Percentiles rank a stretch among this genome's conserved stretches.
phyloP scores from a whole-genome alignment of 2,329 filamentous ascomycete species.

The Clonostachys rosea region DNA sequence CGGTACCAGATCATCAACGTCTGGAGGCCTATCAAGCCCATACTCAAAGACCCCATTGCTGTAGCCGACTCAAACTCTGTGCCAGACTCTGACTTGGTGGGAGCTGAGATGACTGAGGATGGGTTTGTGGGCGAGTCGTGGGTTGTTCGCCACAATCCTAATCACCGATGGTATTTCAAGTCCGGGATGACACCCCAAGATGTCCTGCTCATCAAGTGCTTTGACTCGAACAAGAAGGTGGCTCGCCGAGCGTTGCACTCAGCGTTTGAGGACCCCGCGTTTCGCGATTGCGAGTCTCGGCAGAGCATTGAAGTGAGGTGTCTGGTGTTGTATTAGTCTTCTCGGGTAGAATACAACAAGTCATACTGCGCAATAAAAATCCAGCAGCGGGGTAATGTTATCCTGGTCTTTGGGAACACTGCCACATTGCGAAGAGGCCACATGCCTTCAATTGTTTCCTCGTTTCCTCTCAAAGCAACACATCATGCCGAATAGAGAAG shows the following conservation, averaged over 20 bases:
- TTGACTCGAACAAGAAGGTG: slow-evolving; percentile 52
- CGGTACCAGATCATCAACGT: slow-evolving; percentile 52
- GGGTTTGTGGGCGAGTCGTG: slow-evolving; percentile 45
- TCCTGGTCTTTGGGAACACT: no score
- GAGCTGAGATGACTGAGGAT: slow-evolving; percentile 44
- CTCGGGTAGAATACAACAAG: no score
- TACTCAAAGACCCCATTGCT: slow-evolving; percentile 48
- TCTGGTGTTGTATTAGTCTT: slow-evolving; percentile 57
- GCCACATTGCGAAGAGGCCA: no score
- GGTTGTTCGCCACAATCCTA: slow-evolving; percentile 28
- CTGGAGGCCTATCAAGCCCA: slow-evolving; percentile 44
- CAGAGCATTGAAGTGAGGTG: slow-evolving; percentile 64
- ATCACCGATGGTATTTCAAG: slow-evolving; percentile 49
- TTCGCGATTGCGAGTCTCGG: slow-evolving; percentile 37
- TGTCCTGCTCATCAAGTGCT: slow-evolving; percentile 57
- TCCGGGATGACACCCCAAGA: slow-evolving; percentile 44
- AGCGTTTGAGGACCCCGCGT: slow-evolving; percentile 42
- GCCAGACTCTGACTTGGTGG: slow-evolving; percentile 42
- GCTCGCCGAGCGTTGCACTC: slow-evolving; percentile 49
- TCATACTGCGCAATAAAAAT: no score
- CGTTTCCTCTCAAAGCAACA: no score
- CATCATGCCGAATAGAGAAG: no score
- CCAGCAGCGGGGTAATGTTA: no score
- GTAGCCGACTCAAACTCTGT: slow-evolving; percentile 47
- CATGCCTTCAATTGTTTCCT: no score